Evolutionary conservation across 2,329 filamentous ascomycete genomes (phyloP).

Genomic region (Scedosporium boydii): DNA sequence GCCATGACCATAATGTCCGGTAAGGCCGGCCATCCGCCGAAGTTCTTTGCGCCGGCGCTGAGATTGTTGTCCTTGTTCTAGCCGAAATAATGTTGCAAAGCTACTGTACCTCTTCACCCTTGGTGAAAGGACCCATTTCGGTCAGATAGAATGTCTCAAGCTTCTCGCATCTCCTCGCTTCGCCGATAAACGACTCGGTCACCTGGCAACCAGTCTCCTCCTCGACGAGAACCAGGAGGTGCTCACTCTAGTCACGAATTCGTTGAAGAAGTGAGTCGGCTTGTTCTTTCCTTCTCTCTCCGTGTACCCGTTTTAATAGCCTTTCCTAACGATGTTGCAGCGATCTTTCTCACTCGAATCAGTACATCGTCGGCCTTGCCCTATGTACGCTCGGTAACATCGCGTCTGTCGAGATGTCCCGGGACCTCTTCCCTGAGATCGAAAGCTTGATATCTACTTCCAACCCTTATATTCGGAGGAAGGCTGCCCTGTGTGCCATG

Average conservation of each 20-base stretch:
- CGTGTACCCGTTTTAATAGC: neutral
- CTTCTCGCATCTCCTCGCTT: conserved; percentile 93
- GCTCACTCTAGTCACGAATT: conserved; percentile 92
- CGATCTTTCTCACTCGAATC: conserved; percentile 93
- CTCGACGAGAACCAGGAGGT: conserved; percentile 99
- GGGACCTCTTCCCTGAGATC: conserved; percentile 93
- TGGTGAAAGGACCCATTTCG: conserved; percentile 95
- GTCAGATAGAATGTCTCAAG: conserved; percentile 98
- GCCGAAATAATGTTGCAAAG: conserved; percentile 98
- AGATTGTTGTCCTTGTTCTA: conserved; percentile 24
- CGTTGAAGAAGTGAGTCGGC: conserved; percentile 74
- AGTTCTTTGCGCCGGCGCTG: neutral
- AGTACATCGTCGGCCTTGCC: conserved; percentile 94
- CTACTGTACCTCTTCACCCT: conserved; percentile 96
- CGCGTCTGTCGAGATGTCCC: conserved; percentile 94
- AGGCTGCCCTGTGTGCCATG: conserved; percentile 98
- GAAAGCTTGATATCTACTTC: conserved; percentile 84
- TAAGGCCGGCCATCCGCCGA: conserved; percentile 33
- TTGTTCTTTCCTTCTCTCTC: neutral
- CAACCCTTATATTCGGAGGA: conserved; percentile 96
- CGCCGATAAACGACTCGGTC: conserved; percentile 92
- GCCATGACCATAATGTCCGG: conserved; percentile 83
- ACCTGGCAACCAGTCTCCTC: conserved; percentile 90
- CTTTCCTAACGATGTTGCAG: conserved; percentile 31
- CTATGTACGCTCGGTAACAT: conserved; percentile 97